These are phyloP conservation scores for Boletellus sp. DNA, from an alignment of 768 basidiomycete species.

Conservation along the genomic window DNA sequence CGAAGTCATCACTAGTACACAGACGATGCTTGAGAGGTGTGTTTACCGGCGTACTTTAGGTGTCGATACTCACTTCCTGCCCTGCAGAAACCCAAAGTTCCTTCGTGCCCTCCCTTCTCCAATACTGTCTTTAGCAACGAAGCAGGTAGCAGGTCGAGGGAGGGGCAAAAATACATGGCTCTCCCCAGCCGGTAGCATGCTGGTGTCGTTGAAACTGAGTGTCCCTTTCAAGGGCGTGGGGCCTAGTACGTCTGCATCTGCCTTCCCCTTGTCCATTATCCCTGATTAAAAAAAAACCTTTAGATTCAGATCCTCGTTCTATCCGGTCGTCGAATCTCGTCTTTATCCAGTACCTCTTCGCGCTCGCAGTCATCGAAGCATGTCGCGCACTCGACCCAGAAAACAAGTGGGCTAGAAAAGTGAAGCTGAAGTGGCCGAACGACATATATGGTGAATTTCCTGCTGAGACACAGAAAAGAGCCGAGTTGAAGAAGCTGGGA, in stretches of 20 bases:
- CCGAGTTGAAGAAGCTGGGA: slow-evolving; percentile 74
- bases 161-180: slow-evolving; percentile 90
- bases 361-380: slow-evolving; percentile 84
- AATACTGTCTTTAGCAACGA: slow-evolving; percentile 77
- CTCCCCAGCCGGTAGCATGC: slow-evolving; percentile 85
- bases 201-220: slow-evolving; percentile 43
- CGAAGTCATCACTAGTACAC: slow-evolving; percentile 90
- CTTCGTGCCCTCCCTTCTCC: slow-evolving; percentile 70
- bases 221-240: slow-evolving; percentile 15
- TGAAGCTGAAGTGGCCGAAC: slow-evolving; percentile 95
- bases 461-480: slow-evolving; percentile 23
- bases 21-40: slow-evolving; percentile 91
- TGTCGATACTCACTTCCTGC: neutral
- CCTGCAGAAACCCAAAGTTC: slow-evolving; percentile 67
- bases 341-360: slow-evolving; percentile 91
- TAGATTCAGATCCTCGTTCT: slow-evolving; percentile 5
- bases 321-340: slow-evolving; percentile 59
- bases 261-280: neutral
- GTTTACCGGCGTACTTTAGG: slow-evolving; percentile 19
- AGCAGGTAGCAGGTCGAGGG: slow-evolving; percentile 85
- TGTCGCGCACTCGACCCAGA: slow-evolving; percentile 57
- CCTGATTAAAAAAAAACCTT: neutral
- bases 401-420: slow-evolving; percentile 43
- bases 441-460: slow-evolving; percentile 79
- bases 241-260: slow-evolving; percentile 4